Base-by-base conservation (phyloP, 2,329 filamentous ascomycete species). In the Hansfordia pulvinata region DNA sequence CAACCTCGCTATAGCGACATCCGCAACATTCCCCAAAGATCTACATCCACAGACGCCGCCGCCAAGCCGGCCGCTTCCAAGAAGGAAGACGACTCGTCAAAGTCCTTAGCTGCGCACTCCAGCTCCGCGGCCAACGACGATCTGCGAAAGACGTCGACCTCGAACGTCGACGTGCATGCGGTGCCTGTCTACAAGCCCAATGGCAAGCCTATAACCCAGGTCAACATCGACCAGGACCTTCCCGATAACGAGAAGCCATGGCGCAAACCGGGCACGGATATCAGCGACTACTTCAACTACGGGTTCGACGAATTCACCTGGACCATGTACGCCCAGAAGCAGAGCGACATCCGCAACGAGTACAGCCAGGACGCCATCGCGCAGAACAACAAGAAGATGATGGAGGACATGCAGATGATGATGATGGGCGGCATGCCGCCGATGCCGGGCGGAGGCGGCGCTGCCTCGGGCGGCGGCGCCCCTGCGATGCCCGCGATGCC, bases 241-340 rank as follows among this genome's bases (percentile, higher is more conserved):
- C 66, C 73, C 19, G 76, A 82, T 6, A 83, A 85, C 42, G 81
- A 86, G 35, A 96, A 94, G 52, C 86, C 88, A 11, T 98, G 90
- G 90, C 76, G 90, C 23, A 77, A 86, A 37, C 90, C 90, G 0
- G 90, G 90, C 24, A 86, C 88, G 8, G 90, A 98, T 44, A 73
- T 93, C 29, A 90, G 81, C 32, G 90, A 98, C 50, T 96, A 93
- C 57, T 96, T 96, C 69, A 96, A 96, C 60, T 96, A 96, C 54
- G 88, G 88, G 31, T 96, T 96, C 47, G 88, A 96, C 55, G 88
- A 96, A 53, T 96, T 94, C 53, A 93, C 86, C 1, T 98, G 90
- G 90, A 81, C 86, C 5, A 70, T 86, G 28, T 98, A 98, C 50
- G 85, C 86, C 17, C 64, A 84, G 32, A 92, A 93, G 46, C 90